phyloP scores from a whole-genome alignment of 441 rosid genomes.

The Adansonia grandidieri region DNA sequence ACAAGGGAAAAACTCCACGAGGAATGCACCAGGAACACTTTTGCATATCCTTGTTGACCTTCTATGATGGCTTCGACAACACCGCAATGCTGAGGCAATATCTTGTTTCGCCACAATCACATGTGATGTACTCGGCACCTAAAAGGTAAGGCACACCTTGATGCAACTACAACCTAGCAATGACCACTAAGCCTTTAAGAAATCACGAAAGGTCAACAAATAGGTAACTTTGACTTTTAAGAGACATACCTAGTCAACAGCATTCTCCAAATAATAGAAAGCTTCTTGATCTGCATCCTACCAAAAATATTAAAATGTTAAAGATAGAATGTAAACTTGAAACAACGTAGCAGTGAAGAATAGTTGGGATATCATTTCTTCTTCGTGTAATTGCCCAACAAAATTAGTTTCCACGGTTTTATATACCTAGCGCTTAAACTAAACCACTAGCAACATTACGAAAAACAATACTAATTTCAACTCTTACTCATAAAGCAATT shows the following conservation, averaged over 20 bases:
- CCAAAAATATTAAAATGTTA: neutral
- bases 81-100: neutral
- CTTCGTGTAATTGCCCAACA: neutral
- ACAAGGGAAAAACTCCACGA: neutral
- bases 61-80: neutral
- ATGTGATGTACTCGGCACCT: neutral
- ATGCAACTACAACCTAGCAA: neutral
- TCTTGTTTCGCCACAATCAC: neutral
- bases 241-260: neutral
- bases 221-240: neutral
- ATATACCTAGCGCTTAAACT: neutral
- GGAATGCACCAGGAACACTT: neutral
- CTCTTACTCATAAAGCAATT: neutral
- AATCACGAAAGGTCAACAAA: neutral
- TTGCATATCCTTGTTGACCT: neutral
- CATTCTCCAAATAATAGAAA: neutral
- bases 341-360: neutral
- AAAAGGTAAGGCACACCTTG: neutral
- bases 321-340: neutral
- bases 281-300: conserved; percentile 3
- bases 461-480: neutral
- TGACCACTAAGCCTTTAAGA: neutral
- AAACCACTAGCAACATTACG: neutral
- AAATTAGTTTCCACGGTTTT: neutral
- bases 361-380: neutral